These are phyloP conservation scores for Eutrema yunnanense DNA, from an alignment of 345 rosid species.

Conservation along the genomic window DNA sequence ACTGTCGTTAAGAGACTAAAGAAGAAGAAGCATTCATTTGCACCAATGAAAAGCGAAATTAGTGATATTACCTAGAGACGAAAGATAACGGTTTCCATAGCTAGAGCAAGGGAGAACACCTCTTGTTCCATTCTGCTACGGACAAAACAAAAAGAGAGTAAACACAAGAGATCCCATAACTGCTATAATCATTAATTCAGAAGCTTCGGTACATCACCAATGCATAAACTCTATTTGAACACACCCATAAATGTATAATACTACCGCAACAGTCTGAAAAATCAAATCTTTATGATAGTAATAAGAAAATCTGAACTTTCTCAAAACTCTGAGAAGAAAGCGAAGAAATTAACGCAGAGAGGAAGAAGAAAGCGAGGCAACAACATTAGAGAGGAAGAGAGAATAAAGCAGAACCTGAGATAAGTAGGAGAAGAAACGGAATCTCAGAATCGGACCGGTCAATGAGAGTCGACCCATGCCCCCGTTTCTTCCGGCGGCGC, in stretches of 20 bases:
- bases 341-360: background rate
- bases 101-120: constrained; percentile 21
- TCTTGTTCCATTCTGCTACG: constrained; percentile 29
- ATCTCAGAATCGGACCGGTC: constrained; percentile 7
- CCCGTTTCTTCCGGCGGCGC: constrained; percentile 13
- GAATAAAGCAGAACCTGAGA: constrained; percentile 10
- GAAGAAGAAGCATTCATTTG: background rate
- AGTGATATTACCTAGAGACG: constrained; percentile 41
- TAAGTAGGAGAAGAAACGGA: constrained; percentile 15
- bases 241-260: too few species aligned
- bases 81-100: constrained; percentile 27
- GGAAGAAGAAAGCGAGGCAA: too few species aligned
- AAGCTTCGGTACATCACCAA: background rate
- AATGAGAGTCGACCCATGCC: constrained; percentile 21
- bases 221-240: background rate
- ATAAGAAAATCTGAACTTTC: background rate
- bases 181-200: background rate
- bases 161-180: background rate
- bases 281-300: background rate
- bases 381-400: too few species aligned
- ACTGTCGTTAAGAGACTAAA: background rate
- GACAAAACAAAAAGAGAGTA: background rate
- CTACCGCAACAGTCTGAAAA: background rate
- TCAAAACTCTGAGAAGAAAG: background rate
- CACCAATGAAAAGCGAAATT: background rate